Evolutionary conservation across 106 monocot genomes (phyloP), one percentile per base, ranked within the genome.

Genomic region (Dendrobium officinale): DNA sequence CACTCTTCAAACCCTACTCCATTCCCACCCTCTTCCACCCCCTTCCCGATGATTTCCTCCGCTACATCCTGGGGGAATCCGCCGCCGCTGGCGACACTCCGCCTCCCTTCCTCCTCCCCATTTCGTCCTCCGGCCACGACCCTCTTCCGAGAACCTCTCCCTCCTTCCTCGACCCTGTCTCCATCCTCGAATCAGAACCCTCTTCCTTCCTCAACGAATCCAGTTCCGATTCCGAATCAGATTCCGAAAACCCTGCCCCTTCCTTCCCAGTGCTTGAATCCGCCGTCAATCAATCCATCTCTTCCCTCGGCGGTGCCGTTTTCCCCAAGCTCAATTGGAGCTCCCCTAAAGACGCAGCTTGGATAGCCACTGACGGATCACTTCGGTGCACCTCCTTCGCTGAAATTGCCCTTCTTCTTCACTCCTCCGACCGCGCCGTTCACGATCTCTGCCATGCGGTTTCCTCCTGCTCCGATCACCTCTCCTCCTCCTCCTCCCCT

Each of bases 261-360:
- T 86, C 83, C 27, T 97, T 97, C 84, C 92, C 97, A 1, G 90
- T 89, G 0, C 74, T 97, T 24, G 94, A 94, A 75, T 75, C 82
- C 1, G 81, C 76, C 9, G 86, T 97, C 13, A 81, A 80, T 61
- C 75, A 31, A 37, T 89, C 89, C 44, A 92, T 97, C 55, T 22
- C 82, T 20, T 77, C 82, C 48, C 89, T 97, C 0, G 97, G 97
- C 9, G 94, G 97, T 77, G 81, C 89, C 17, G 97, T 87, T 16
- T 83, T 98, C 55, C 97, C 97, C 64, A 98, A 98, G 86, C 91
- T 98, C 40, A 98, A 98, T 81, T 98, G 97, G 97, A 92, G 92
- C 80, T 78, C 92, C 6, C 97, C 97, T 16, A 98, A 90, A 70
- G 94, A 98, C 78, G 97, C 97, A 27, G 84, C 97, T 10, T 90